phyloP scores from a whole-genome alignment of 2,329 filamentous ascomycete species.

The Lasiodiplodia theobromae region DNA sequence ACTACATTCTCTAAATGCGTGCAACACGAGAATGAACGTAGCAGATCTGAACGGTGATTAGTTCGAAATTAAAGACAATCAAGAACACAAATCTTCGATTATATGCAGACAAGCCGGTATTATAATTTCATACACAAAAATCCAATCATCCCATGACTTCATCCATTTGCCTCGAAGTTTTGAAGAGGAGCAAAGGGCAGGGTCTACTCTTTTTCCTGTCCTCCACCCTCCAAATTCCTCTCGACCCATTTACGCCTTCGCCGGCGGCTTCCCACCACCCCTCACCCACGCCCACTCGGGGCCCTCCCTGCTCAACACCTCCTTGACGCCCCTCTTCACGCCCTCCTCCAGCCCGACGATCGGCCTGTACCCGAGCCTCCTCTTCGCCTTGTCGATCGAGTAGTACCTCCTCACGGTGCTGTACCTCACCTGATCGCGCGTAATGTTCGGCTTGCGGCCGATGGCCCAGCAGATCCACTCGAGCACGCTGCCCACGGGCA shows the following conservation, averaged over 20 bases:
- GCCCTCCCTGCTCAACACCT: conserved; percentile 41
- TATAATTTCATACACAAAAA: too few species aligned
- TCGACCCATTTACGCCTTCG: background rate
- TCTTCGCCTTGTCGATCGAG: conserved; percentile 77
- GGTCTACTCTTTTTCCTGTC: too few species aligned
- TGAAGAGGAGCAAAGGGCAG: too few species aligned
- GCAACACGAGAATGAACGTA: too few species aligned
- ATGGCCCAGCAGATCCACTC: conserved; percentile 55
- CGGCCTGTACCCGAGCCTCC: conserved; percentile 72
- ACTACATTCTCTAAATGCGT: too few species aligned
- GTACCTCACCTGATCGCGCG: conserved; percentile 63
- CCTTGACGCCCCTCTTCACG: conserved; percentile 53
- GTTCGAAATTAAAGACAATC: too few species aligned
- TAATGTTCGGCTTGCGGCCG: conserved; percentile 55
- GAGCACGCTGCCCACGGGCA: conserved; percentile 52
- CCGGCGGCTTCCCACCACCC: conserved; percentile 15
- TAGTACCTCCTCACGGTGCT: conserved; percentile 80
- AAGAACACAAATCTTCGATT: too few species aligned
- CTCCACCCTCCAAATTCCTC: background rate
- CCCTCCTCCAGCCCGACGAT: conserved; percentile 72
- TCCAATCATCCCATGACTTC: too few species aligned
- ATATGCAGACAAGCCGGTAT: too few species aligned
- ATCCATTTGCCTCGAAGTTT: too few species aligned
- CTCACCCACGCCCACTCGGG: conserved; percentile 29
- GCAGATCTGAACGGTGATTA: too few species aligned